Evolutionary conservation across 2,329 filamentous ascomycete species (phyloP).

Genomic region (Calonectria crousiana): DNA sequence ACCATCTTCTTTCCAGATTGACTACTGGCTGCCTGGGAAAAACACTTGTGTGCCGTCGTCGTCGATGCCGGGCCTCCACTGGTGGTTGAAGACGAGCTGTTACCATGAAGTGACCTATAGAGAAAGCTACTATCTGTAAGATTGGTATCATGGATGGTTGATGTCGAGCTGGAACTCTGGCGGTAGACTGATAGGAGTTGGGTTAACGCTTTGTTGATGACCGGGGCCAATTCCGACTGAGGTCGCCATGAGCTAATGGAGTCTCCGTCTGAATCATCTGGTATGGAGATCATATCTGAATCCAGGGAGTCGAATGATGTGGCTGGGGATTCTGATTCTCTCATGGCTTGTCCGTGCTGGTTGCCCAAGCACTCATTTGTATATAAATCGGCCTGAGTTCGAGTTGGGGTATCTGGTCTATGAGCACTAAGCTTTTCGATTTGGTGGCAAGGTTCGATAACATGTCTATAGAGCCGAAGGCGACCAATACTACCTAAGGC

Average conservation of each 20-base stretch:
- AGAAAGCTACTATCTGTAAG: background rate
- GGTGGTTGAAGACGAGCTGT: background rate
- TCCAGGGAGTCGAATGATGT: background rate
- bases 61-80: background rate
- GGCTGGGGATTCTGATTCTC: background rate
- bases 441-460: background rate
- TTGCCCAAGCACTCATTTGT: background rate
- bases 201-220: background rate
- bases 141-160: background rate
- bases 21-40: background rate
- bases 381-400: too few species aligned
- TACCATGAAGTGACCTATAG: background rate
- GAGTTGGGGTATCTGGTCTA: too few species aligned
- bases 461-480: background rate
- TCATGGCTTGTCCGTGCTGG: background rate
- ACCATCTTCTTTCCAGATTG: background rate
- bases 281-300: background rate
- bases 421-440: background rate
- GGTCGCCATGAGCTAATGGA: background rate
- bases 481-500: background rate
- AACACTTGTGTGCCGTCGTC: background rate
- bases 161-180: too few species aligned
- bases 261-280: background rate
- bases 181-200: background rate
- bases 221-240: background rate